Base-by-base conservation (phyloP, 176 grass and related monocot genomes). In the Canna indica region DNA sequence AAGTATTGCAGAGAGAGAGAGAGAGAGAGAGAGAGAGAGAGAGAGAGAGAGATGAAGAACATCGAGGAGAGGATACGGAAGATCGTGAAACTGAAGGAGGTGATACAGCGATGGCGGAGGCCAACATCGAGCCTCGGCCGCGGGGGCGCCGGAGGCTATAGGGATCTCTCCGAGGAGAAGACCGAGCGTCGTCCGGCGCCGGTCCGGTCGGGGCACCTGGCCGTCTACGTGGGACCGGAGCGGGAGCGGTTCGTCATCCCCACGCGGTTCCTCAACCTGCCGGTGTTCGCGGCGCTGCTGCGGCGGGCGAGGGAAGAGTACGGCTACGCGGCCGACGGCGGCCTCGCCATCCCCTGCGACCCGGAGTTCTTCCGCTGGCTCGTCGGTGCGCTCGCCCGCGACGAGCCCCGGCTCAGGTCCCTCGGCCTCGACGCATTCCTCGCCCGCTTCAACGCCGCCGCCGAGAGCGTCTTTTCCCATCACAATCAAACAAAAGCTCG, bases 61-160 rank as follows among this genome's bases (percentile, higher is more conserved):
- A 68, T 22, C 18, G 66, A 45, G 66, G 66, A 29, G 66, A 68
- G 41, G 66, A 68, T 68, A 20, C 66, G 66, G 22, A 36, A 68
- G 66, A 45, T 46, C 39, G 66, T 68, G 66, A 36, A 47, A 38
- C 66, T 68, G 36, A 68, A 68, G 66, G 38, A 17, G 39, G 38
- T 68, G 66, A 68, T 68, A 24, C 36, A 27, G 66, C 38, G 66
- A 38, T 68, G 66, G 66, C 7, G 66, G 66, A 6, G 2, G 0
- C 66, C 41, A 68, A 38, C 66, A 36, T 68, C n/a, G n/a, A n/a
- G n/a, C n/a, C 66, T 35, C 11, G 11, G 66, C 38, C 31, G 64
- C 64, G 22, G 36, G 9, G 36, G 36, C 7, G 13, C 11, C 59
- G 22, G 10, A 32, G 59, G 28, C n/a, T n/a, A n/a, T n/a, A n/a